These are phyloP conservation scores for Eimeria maxima DNA, from an alignment of 169 alveolate genomes.

Conservation along the genomic window DNA sequence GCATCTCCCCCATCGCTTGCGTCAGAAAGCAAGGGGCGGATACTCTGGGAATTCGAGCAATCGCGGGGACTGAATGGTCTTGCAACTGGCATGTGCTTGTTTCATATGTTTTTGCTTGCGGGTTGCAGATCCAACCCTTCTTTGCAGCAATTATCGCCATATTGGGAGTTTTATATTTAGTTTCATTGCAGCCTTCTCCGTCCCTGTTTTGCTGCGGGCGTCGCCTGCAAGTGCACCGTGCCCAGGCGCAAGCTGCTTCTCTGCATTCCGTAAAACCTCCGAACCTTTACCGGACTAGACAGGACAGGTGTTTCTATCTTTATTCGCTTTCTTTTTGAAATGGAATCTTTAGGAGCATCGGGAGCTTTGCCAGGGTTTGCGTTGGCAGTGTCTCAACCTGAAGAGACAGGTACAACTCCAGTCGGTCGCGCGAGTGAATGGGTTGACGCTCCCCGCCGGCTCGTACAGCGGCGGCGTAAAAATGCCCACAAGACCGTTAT, in stretches of 20 bases:
- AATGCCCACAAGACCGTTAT: neutral
- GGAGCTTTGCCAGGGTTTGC: neutral
- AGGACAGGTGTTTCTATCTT: neutral
- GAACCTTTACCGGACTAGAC: neutral
- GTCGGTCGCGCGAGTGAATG: neutral
- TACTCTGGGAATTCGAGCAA: neutral
- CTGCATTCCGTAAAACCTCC: neutral
- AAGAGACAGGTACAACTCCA: constrained; percentile 16
- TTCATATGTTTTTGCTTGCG: neutral
- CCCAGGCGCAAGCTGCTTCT: neutral
- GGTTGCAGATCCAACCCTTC: neutral
- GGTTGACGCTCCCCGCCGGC: neutral
- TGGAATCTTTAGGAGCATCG: neutral
- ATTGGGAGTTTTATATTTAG: neutral
- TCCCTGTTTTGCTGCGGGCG: neutral
- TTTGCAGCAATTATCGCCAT: neutral
- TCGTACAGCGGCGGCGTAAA: neutral
- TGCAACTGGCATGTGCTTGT: neutral
- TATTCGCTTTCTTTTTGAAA: neutral
- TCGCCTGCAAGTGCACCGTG: constrained; percentile 22
- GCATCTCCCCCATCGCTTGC: neutral
- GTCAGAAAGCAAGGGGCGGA: neutral
- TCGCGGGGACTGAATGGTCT: constrained; percentile 11
- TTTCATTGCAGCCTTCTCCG: neutral
- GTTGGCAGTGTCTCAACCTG: neutral